Conservation (phyloP, 2,329 filamentous ascomycete genomes). For the Didymellaceae sp. region DNA sequence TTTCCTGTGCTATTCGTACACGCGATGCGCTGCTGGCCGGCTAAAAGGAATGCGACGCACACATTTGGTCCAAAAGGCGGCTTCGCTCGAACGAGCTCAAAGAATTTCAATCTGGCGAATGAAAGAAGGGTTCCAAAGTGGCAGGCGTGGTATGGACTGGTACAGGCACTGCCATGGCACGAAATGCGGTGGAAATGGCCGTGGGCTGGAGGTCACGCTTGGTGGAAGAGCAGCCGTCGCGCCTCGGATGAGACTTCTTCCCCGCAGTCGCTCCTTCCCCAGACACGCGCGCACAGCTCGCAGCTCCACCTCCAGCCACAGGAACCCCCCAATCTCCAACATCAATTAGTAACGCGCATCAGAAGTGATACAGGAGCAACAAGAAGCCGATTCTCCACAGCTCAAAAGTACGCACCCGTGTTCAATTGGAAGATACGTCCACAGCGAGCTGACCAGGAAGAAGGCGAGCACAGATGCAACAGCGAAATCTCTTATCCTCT, state of each 20-base stretch:
- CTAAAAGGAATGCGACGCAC: slow-evolving; percentile 7
- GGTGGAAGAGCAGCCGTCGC: slow-evolving; percentile 5
- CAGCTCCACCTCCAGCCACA: slow-evolving; percentile 9
- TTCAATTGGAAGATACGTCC: background rate
- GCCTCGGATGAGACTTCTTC: slow-evolving; percentile 20
- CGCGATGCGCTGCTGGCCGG: slow-evolving; percentile 12
- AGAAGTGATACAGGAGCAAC: background rate
- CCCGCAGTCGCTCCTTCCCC: slow-evolving; percentile 13
- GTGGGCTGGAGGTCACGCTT: slow-evolving; percentile 8
- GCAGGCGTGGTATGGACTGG: background rate
- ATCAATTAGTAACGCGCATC: slow-evolving; percentile 5
- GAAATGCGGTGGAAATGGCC: slow-evolving; percentile 4
- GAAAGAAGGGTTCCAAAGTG: background rate
- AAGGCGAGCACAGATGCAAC: slow-evolving; percentile 18
- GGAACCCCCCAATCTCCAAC: slow-evolving; percentile 4
- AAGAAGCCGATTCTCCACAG: too few relatives aligned
- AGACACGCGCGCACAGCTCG: slow-evolving; percentile 7
- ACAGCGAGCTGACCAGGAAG: slow-evolving; percentile 5
- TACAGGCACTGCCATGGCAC: slow-evolving; percentile 12
- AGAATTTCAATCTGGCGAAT: slow-evolving; percentile 4
- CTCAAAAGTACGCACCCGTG: too few relatives aligned
- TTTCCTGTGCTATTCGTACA: slow-evolving; percentile 10
- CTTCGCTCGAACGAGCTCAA: background rate
- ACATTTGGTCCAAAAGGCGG: background rate
- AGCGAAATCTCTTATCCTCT: slow-evolving; percentile 22